Conservation (phyloP, 2,329 filamentous ascomycete genomes). For the Pyricularia pennisetigena region DNA sequence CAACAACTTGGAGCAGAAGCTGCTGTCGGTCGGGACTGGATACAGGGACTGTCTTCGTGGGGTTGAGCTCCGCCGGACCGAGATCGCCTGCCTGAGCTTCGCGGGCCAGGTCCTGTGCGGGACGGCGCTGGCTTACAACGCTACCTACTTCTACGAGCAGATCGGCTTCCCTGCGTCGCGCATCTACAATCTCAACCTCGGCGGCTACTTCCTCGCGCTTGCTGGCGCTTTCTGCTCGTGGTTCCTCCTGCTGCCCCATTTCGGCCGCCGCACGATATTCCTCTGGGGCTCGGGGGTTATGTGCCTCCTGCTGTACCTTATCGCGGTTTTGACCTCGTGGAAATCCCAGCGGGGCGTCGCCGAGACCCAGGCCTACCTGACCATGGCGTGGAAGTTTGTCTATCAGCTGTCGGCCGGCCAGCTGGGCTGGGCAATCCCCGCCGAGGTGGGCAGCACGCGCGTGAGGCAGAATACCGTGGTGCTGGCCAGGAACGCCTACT, state of each 20-base stretch:
- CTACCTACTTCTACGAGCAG: slow-evolving; percentile 13
- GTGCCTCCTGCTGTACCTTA: slow-evolving; percentile 8
- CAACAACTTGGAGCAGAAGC: slow-evolving; percentile 42
- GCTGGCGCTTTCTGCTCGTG: slow-evolving; percentile 19
- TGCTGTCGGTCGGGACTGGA: slow-evolving; percentile 33
- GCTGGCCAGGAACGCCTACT: slow-evolving; percentile 19
- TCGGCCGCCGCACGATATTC: slow-evolving; percentile 25
- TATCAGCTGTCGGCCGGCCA: slow-evolving; percentile 27
- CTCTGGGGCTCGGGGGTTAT: slow-evolving; percentile 9
- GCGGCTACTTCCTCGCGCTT: slow-evolving; percentile 20
- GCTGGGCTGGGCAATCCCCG: slow-evolving; percentile 23
- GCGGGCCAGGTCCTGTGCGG: slow-evolving; percentile 25
- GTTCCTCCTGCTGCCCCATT: not conserved
- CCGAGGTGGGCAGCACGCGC: slow-evolving; percentile 24
- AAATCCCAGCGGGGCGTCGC: not conserved
- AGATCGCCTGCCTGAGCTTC: slow-evolving; percentile 31
- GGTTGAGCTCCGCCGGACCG: slow-evolving; percentile 38
- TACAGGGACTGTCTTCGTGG: slow-evolving; percentile 42
- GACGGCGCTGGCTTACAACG: slow-evolving; percentile 25
- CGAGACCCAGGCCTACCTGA: slow-evolving; percentile 41
- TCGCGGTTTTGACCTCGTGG: slow-evolving; percentile 14
- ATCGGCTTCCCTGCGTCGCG: slow-evolving; percentile 4
- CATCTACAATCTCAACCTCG: slow-evolving; percentile 16
- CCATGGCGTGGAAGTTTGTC: slow-evolving; percentile 31
- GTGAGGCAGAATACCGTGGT: slow-evolving; percentile 21